Conservation (phyloP, 2,329 filamentous ascomycete species). For the Ceratocystis alfenasii region DNA sequence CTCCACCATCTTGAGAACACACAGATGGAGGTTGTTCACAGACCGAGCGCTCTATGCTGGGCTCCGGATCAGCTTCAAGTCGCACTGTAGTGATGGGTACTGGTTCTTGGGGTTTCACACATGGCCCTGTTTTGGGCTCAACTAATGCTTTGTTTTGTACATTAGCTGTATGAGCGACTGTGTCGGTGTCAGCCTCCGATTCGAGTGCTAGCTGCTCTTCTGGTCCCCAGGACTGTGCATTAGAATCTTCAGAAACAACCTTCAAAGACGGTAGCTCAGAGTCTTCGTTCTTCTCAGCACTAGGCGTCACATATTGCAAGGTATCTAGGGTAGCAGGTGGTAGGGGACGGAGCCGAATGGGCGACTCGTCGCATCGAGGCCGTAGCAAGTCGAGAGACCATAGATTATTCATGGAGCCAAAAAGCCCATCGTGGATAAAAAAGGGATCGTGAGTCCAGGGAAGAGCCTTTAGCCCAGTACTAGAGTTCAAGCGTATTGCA, state of each 20-base stretch:
- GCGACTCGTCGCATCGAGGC: neutral
- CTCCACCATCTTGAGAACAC: neutral
- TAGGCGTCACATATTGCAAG: slow-evolving; percentile 13
- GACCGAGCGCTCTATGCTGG: neutral
- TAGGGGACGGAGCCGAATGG: slow-evolving; percentile 12
- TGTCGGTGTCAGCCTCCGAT: slow-evolving; percentile 3
- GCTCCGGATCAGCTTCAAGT: neutral
- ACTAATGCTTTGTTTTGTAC: neutral
- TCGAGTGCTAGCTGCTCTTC: slow-evolving; percentile 21
- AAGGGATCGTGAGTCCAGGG: slow-evolving; percentile 19
- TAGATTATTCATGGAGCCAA: slow-evolving; percentile 11
- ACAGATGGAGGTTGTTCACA: neutral
- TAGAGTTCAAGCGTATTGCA: neutral
- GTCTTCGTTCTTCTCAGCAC: slow-evolving; percentile 17
- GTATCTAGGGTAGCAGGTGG: neutral
- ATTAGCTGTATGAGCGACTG: neutral
- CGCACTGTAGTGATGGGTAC: neutral
- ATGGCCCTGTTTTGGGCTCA: neutral
- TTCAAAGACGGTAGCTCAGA: slow-evolving; percentile 8
- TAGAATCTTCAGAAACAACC: neutral
- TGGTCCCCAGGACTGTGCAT: slow-evolving; percentile 14
- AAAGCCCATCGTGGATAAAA: slow-evolving; percentile 19
- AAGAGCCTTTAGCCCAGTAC: neutral
- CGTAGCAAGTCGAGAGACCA: neutral
- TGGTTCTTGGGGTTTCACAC: neutral